Conservation (phyloP, 2,329 filamentous ascomycete species). For the Monilinia fructicola region DNA sequence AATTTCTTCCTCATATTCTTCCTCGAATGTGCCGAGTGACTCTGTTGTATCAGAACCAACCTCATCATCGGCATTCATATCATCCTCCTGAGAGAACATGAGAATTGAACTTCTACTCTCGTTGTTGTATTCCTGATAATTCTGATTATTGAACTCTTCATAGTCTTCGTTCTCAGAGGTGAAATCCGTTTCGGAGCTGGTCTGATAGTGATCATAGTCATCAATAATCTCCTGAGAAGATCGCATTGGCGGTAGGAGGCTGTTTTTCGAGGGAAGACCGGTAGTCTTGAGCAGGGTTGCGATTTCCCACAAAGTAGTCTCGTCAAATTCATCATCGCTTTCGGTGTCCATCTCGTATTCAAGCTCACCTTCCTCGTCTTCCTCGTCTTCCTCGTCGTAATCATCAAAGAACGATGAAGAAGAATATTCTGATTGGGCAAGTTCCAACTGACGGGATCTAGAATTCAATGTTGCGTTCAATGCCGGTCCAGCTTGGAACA, state of each 20-base stretch:
- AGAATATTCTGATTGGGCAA: constrained; percentile 33
- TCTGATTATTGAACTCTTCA: neutral
- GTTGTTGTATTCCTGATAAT: neutral
- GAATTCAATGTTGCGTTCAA: constrained; percentile 34
- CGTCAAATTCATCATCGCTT: constrained; percentile 51
- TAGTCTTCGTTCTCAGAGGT: constrained; percentile 26
- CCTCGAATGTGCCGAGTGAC: neutral
- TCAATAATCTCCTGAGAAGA: constrained; percentile 26
- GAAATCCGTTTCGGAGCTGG: constrained; percentile 27
- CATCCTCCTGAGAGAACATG: constrained; percentile 13
- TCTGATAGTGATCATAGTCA: constrained; percentile 27
- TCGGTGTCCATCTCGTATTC: constrained; percentile 41
- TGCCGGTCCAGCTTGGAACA: constrained; percentile 27
- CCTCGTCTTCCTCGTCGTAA: constrained; percentile 50
- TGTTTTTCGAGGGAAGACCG: constrained; percentile 53
- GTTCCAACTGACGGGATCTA: constrained; percentile 34
- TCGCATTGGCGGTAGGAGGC: constrained; percentile 45
- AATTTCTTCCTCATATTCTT: neutral
- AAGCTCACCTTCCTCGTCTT: constrained; percentile 25
- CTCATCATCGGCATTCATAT: neutral
- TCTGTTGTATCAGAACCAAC: neutral
- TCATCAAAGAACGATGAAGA: constrained; percentile 57
- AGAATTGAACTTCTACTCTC: constrained; percentile 6
- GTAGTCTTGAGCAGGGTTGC: constrained; percentile 56
- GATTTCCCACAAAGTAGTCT: constrained; percentile 64